These are phyloP conservation scores for Anthostomella pinea DNA, from an alignment of 2,329 filamentous ascomycete genomes.

Conservation along the genomic window DNA sequence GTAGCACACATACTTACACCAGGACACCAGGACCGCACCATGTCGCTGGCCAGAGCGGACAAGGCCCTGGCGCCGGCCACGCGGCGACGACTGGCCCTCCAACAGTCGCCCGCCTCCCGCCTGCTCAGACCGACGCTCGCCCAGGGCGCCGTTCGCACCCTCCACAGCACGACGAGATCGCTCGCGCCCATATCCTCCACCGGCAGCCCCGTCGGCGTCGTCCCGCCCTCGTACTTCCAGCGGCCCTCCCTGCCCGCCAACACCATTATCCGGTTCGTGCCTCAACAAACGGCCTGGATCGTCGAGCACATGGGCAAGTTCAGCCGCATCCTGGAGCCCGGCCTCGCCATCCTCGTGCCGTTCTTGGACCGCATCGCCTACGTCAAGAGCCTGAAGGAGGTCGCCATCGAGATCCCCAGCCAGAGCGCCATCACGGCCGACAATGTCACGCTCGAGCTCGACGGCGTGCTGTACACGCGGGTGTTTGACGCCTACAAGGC, in stretches of 20 bases:
- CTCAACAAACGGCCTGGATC: constrained; percentile 98
- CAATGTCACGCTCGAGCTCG: constrained; percentile 94
- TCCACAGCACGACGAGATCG: constrained; percentile 21
- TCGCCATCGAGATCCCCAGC: constrained; percentile 92
- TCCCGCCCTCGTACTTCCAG: constrained; percentile 77
- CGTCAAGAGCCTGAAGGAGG: constrained; percentile 95
- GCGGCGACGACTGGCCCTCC: constrained; percentile 18
- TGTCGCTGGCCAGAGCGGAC: constrained; percentile 27
- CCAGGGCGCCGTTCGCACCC: constrained; percentile 11
- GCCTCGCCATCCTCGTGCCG: constrained; percentile 82
- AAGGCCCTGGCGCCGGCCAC: constrained; percentile 22
- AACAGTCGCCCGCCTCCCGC: constrained; percentile 7
- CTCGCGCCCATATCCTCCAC: constrained; percentile 23
- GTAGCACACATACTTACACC: not conserved
- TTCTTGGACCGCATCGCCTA: constrained; percentile 96
- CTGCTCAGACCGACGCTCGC: constrained; percentile 14
- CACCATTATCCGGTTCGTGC: constrained; percentile 92
- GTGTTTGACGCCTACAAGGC: constrained; percentile 99
- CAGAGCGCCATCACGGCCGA: constrained; percentile 98
- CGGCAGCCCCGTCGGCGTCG: constrained; percentile 31
- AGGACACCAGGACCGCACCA: constrained; percentile 10
- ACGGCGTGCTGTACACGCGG: constrained; percentile 91
- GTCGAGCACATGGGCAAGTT: constrained; percentile 99
- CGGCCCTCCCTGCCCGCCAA: constrained; percentile 77
- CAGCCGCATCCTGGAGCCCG: constrained; percentile 87